Evolutionary conservation across 2,329 filamentous ascomycete genomes (phyloP).

Genomic region (Ophiostoma sp.): DNA sequence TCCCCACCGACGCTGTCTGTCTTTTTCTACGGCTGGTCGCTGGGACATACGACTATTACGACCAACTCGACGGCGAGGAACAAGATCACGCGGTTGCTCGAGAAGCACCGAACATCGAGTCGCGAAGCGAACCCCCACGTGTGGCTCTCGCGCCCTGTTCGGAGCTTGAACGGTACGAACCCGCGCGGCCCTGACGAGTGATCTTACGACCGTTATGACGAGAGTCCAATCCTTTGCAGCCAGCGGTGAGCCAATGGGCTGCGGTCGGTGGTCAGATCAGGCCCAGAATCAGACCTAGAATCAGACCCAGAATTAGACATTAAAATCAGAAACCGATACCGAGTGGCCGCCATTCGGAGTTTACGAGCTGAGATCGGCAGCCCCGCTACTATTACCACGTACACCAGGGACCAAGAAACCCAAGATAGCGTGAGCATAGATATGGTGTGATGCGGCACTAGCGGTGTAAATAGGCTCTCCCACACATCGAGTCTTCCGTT

Average conservation of each 20-base stretch:
- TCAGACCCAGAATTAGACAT: neutral
- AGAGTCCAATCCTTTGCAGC: no score
- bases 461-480: slow-evolving; percentile 2
- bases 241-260: no score
- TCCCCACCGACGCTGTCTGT: slow-evolving; percentile 55
- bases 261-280: no score
- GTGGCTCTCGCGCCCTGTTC: slow-evolving; percentile 22
- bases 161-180: slow-evolving; percentile 26
- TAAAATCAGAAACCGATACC: neutral
- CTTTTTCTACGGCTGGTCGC: slow-evolving; percentile 66
- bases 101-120: slow-evolving; percentile 20
- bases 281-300: no score
- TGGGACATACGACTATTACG: slow-evolving; percentile 59
- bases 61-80: slow-evolving; percentile 64
- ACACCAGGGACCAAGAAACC: neutral
- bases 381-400: slow-evolving; percentile 11
- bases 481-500: neutral
- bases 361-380: neutral
- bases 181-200: neutral
- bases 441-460: slow-evolving; percentile 7
- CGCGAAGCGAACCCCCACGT: slow-evolving; percentile 22
- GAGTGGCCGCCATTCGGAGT: neutral
- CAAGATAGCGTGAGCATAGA: neutral
- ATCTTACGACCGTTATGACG: neutral
- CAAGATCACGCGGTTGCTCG: slow-evolving; percentile 42